Conservation (phyloP, 108 stramenopile species). For the Discostella stelligeroides region DNA sequence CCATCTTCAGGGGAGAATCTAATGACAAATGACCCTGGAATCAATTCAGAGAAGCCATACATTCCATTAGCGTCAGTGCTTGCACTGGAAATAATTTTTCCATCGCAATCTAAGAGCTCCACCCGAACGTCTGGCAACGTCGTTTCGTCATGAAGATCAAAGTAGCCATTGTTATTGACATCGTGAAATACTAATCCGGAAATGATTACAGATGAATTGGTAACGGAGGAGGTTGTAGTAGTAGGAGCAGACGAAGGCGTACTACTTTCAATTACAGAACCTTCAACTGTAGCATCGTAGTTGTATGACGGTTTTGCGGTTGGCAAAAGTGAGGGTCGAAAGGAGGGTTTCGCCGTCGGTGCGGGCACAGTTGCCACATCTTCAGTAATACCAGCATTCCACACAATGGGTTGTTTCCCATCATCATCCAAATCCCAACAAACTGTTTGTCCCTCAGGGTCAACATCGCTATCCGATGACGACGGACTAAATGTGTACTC, state of each 20-base stretch:
- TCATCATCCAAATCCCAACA: conserved; percentile 32
- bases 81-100: conserved; percentile 4
- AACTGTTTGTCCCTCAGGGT: conserved; percentile 14
- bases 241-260: neutral
- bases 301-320: neutral
- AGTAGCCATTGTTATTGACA: conserved; percentile 18
- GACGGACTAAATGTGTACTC: conserved; percentile 14
- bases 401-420: conserved; percentile 29
- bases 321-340: neutral
- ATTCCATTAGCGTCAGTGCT: conserved; percentile 46
- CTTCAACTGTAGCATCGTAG: neutral
- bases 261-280: neutral
- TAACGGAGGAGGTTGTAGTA: neutral
- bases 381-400: conserved; percentile 44
- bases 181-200: conserved; percentile 26
- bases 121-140: conserved; percentile 28
- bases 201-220: conserved; percentile 9
- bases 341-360: conserved; percentile 2
- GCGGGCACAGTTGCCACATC: conserved; percentile 7
- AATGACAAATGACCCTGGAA: conserved; percentile 23
- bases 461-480: conserved; percentile 25
- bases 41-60: conserved; percentile 39
- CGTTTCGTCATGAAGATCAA: conserved; percentile 12
- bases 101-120: conserved; percentile 41
- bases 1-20: conserved; percentile 20